Evolutionary conservation across 495 filamentous ascomycete species (phyloP).

Genomic region (Rostrohypoxylon terebratum): DNA sequence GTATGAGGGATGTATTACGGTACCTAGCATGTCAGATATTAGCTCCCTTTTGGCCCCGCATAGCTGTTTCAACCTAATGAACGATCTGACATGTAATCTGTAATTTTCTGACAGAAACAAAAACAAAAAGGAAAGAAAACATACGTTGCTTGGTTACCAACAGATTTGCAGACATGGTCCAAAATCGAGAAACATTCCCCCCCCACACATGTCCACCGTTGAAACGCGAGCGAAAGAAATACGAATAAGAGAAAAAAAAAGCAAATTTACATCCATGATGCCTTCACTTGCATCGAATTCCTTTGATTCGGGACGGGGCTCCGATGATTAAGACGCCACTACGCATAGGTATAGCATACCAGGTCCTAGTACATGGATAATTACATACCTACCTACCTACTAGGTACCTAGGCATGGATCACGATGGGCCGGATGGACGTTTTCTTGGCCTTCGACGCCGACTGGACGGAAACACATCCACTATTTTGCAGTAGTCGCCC

Average conservation of each 20-base stretch:
- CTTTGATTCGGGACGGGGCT: slow-evolving; percentile 12
- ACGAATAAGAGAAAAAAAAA: background rate
- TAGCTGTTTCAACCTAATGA: slow-evolving; percentile 36
- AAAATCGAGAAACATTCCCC: slow-evolving; percentile 39
- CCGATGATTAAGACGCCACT: slow-evolving; percentile 17
- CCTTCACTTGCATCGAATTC: slow-evolving; percentile 8
- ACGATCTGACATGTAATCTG: slow-evolving; percentile 2
- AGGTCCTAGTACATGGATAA: background rate
- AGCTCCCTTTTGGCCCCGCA: slow-evolving; percentile 33
- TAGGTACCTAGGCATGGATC: background rate
- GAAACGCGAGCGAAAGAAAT: background rate
- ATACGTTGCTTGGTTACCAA: slow-evolving; percentile 8
- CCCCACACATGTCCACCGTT: slow-evolving; percentile 28
- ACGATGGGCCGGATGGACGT: no score
- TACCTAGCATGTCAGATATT: slow-evolving; percentile 7
- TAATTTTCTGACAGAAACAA: background rate
- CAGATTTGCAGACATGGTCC: slow-evolving; percentile 17
- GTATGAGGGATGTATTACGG: background rate
- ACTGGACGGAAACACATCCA: slow-evolving; percentile 37
- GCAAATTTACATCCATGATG: background rate
- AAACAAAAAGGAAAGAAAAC: slow-evolving; percentile 13
- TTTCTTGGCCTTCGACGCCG: slow-evolving; percentile 25
- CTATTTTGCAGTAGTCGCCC: slow-evolving; percentile 37
- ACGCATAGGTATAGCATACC: background rate
- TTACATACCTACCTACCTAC: slow-evolving; percentile 5